Evolutionary conservation across 345 rosid genomes (phyloP).

Genomic region (Eucalyptus microcorys): DNA sequence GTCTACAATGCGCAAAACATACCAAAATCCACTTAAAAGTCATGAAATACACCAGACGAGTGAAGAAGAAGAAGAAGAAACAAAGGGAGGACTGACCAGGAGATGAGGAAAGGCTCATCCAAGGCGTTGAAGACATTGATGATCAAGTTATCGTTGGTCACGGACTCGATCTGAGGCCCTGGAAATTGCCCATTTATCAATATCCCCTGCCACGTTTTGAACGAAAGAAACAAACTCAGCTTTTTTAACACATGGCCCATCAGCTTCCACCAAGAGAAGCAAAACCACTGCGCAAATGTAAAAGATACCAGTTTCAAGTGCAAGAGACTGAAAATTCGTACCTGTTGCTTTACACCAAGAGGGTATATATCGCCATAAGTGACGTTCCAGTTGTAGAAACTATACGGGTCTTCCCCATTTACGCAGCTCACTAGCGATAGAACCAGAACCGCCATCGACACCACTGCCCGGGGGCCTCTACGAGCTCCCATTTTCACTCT

Average conservation of each 20-base stretch:
- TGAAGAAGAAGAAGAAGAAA: not conserved
- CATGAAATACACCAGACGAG: not conserved
- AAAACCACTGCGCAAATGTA: not conserved
- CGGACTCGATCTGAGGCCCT: slow-evolving; percentile 77
- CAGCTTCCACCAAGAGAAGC: not conserved
- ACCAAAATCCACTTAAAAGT: not conserved
- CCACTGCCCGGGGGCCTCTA: not conserved
- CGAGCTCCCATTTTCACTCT: slow-evolving; percentile 11
- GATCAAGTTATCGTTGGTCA: slow-evolving; percentile 82
- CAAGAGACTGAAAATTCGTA: not conserved
- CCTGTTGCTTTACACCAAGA: slow-evolving; percentile 61
- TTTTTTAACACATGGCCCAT: not conserved
- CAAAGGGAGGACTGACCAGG: slow-evolving; percentile 44
- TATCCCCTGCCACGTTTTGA: slow-evolving; percentile 47
- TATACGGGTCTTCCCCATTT: slow-evolving; percentile 54
- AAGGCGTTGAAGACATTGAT: slow-evolving; percentile 76
- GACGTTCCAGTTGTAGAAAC: slow-evolving; percentile 54
- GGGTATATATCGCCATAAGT: slow-evolving; percentile 62
- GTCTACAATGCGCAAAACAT: not conserved
- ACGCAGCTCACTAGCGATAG: slow-evolving; percentile 1
- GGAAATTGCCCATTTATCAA: slow-evolving; percentile 89
- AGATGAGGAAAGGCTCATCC: slow-evolving; percentile 81
- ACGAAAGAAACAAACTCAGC: not conserved
- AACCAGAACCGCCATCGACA: not conserved
- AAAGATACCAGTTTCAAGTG: not conserved